Evolutionary conservation across 805 yeast species (phyloP).

Genomic region (Barnettozyma pratensis): DNA sequence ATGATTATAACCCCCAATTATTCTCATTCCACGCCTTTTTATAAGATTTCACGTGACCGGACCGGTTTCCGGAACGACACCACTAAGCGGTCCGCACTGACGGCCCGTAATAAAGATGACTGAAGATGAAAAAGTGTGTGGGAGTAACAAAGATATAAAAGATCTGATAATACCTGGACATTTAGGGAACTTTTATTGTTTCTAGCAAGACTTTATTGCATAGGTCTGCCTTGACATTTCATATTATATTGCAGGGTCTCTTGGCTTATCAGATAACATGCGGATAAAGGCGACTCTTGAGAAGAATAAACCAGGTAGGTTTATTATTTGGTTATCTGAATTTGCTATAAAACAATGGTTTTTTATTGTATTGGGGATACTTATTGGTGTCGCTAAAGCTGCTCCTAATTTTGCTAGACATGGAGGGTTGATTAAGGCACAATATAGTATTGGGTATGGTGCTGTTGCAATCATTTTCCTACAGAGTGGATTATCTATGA

Average conservation of each 20-base stretch:
- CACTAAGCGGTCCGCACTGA: too few relatives aligned
- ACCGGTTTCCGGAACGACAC: too few relatives aligned
- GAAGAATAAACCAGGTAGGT: conserved; percentile 1
- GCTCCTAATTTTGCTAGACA: conserved; percentile 81
- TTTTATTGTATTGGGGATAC: conserved; percentile 62
- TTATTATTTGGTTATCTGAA: conserved; percentile 10
- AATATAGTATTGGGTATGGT: conserved; percentile 76
- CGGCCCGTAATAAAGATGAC: too few relatives aligned
- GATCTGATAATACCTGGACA: too few relatives aligned
- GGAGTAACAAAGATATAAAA: too few relatives aligned
- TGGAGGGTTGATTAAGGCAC: conserved; percentile 70
- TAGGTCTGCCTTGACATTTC: too few relatives aligned
- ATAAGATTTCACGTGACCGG: too few relatives aligned
- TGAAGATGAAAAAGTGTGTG: too few relatives aligned
- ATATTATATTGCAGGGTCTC: not conserved
- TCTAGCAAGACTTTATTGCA: too few relatives aligned
- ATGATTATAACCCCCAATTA: too few relatives aligned
- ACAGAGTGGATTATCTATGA: conserved; percentile 76
- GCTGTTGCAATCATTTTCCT: conserved; percentile 85
- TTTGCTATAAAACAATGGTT: conserved; percentile 58
- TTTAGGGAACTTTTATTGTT: too few relatives aligned
- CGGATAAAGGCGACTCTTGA: not conserved
- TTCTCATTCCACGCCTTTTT: too few relatives aligned
- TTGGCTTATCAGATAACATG: not conserved
- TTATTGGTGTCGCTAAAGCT: conserved; percentile 68